Conservation (phyloP, 1,284 basidiomycete species). For the Fomitopsis palustris region DNA sequence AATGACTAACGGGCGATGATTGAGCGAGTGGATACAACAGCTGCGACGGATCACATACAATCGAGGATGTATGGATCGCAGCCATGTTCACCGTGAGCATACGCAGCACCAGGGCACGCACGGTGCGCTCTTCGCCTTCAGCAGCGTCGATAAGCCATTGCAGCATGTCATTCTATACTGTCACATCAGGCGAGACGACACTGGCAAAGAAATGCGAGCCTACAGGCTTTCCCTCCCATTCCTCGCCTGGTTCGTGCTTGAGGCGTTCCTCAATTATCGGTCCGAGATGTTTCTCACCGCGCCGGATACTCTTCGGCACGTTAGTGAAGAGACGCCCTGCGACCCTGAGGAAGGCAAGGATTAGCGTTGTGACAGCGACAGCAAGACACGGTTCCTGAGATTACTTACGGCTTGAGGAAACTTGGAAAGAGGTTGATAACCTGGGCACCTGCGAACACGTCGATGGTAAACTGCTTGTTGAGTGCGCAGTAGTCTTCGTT, state of each 20-base stretch:
- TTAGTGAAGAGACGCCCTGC: conserved; percentile 8
- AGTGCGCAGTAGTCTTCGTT: conserved; percentile 32
- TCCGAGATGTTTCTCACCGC: conserved; percentile 1
- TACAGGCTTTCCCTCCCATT: conserved; percentile 34
- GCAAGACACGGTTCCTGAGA: not conserved
- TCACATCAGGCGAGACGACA: not conserved
- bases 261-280: conserved; percentile 32
- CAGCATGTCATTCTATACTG: conserved; percentile 38
- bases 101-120: conserved; percentile 32
- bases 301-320: not conserved
- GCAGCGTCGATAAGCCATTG: conserved; percentile 42
- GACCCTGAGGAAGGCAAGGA: conserved; percentile 3
- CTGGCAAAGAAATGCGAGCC: not conserved
- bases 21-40: not conserved
- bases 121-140: conserved; percentile 26
- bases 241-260: conserved; percentile 27
- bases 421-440: conserved; percentile 34
- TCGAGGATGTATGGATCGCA: conserved; percentile 37
- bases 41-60: conserved; percentile 19
- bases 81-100: conserved; percentile 44
- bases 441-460: conserved; percentile 23
- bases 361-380: not conserved
- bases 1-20: conserved; percentile 22
- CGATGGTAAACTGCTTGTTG: conserved; percentile 29
- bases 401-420: conserved; percentile 26